Conservation (phyloP, 2,329 filamentous ascomycete genomes). For the Cladosporium cucumerinum region DNA sequence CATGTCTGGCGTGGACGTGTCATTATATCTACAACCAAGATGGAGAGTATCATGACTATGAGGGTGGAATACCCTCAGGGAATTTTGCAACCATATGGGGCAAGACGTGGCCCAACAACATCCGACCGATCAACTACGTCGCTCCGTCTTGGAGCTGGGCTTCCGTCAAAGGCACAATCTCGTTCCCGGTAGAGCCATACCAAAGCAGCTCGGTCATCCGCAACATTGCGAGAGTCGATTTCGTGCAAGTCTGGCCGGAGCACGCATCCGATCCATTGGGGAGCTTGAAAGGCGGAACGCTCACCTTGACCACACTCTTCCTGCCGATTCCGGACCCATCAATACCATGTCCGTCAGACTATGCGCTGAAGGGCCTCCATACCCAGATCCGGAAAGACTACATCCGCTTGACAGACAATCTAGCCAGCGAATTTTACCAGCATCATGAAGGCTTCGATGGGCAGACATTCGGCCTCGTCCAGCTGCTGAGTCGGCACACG, state of each 20-base stretch:
- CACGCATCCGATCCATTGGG: neutral
- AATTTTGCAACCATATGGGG: neutral
- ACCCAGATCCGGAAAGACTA: neutral
- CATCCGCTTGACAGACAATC: neutral
- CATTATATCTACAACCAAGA: neutral
- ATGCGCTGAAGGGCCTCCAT: neutral
- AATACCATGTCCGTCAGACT: neutral
- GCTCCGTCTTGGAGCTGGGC: constrained; percentile 19
- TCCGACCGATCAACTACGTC: neutral
- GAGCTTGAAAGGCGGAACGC: neutral
- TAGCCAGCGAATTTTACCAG: constrained; percentile 7
- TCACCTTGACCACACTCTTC: neutral
- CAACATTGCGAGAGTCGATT: constrained; percentile 1
- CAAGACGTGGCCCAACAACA: neutral
- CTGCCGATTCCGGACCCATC: neutral
- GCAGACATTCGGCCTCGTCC: constrained; percentile 13
- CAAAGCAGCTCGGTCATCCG: neutral
- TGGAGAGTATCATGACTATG: neutral
- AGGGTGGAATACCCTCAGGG: neutral
- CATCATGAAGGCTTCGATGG: constrained; percentile 6
- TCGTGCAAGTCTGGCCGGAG: neutral
- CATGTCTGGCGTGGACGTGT: neutral
- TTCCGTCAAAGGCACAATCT: constrained; percentile 5
- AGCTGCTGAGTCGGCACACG: neutral
- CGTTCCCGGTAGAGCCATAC: neutral